Evolutionary conservation across 1,284 basidiomycete species (phyloP).

Genomic region (Mycosarcoma maydis): DNA sequence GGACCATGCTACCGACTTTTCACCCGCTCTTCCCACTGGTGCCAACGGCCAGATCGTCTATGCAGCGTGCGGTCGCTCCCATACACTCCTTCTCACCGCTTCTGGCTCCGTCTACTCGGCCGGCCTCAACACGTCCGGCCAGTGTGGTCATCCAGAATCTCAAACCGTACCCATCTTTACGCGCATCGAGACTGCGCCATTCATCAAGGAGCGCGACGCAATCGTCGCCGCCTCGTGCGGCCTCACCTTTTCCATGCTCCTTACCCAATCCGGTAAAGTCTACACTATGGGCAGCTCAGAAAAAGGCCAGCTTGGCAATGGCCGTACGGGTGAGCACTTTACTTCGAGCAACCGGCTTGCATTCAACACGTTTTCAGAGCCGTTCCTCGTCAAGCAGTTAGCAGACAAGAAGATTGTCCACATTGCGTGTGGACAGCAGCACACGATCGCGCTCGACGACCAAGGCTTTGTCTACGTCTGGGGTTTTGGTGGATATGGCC

Average conservation of each 20-base stretch:
- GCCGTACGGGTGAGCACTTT: slow-evolving; percentile 86
- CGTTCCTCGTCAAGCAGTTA: slow-evolving; percentile 73
- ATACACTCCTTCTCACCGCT: slow-evolving; percentile 83
- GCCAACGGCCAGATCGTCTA: slow-evolving; percentile 77
- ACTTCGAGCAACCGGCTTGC: slow-evolving; percentile 82
- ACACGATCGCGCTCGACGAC: slow-evolving; percentile 78
- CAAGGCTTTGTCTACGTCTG: slow-evolving; percentile 81
- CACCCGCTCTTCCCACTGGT: slow-evolving; percentile 71
- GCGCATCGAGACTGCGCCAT: slow-evolving; percentile 70
- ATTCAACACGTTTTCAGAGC: slow-evolving; percentile 79
- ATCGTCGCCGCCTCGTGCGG: slow-evolving; percentile 82
- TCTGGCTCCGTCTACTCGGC: slow-evolving; percentile 84
- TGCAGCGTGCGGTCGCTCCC: slow-evolving; percentile 82
- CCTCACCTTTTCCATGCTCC: slow-evolving; percentile 81
- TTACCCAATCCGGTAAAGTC: slow-evolving; percentile 81
- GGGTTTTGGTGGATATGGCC: slow-evolving; percentile 68
- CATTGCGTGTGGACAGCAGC: slow-evolving; percentile 86
- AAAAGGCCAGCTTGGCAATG: slow-evolving; percentile 90
- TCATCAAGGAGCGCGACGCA: slow-evolving; percentile 72
- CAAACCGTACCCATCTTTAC: slow-evolving; percentile 81
- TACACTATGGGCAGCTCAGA: slow-evolving; percentile 91
- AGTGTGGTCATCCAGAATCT: slow-evolving; percentile 77
- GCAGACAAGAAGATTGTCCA: slow-evolving; percentile 80
- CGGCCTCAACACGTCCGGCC: slow-evolving; percentile 84
- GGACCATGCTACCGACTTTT: slow-evolving; percentile 53